phyloP scores from a whole-genome alignment of 495 filamentous ascomycete species.

The Daldinia grandis region DNA sequence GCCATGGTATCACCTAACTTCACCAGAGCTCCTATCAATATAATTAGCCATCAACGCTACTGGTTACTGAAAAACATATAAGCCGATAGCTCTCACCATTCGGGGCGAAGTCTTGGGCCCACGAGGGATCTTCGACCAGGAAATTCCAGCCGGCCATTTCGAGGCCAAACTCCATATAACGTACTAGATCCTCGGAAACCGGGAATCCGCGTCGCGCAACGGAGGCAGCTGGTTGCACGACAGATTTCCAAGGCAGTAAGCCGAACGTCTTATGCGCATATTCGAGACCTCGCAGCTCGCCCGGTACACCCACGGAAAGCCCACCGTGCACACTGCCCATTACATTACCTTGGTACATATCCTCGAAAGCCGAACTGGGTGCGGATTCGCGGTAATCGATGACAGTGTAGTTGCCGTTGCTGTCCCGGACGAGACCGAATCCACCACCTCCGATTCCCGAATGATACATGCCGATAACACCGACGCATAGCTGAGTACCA shows the following conservation, averaged over 20 bases:
- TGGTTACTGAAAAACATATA: neutral
- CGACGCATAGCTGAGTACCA: conserved; percentile 76
- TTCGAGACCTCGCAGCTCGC: conserved; percentile 81
- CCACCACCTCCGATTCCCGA: conserved; percentile 90
- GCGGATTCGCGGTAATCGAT: conserved; percentile 90
- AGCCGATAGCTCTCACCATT: conserved; percentile 54
- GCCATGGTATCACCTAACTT: conserved; percentile 79
- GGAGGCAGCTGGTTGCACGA: conserved; percentile 76
- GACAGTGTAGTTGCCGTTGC: conserved; percentile 71
- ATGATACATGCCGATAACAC: conserved; percentile 88
- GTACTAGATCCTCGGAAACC: conserved; percentile 71
- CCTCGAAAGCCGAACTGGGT: conserved; percentile 74
- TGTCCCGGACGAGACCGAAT: conserved; percentile 77
- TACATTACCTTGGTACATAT: conserved; percentile 73
- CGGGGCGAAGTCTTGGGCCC: conserved; percentile 89
- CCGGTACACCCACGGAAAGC: conserved; percentile 72
- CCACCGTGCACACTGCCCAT: conserved; percentile 53
- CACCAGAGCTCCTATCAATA: conserved; percentile 56
- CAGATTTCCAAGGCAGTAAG: conserved; percentile 68
- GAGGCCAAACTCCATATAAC: conserved; percentile 65
- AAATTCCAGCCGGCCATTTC: conserved; percentile 60
- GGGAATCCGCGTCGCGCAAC: conserved; percentile 78
- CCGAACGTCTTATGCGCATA: conserved; percentile 70
- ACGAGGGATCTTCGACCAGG: conserved; percentile 73
- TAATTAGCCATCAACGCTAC: neutral